Base-by-base conservation (phyloP, 164 flowering plant genomes). In the Warburgia ugandensis region DNA sequence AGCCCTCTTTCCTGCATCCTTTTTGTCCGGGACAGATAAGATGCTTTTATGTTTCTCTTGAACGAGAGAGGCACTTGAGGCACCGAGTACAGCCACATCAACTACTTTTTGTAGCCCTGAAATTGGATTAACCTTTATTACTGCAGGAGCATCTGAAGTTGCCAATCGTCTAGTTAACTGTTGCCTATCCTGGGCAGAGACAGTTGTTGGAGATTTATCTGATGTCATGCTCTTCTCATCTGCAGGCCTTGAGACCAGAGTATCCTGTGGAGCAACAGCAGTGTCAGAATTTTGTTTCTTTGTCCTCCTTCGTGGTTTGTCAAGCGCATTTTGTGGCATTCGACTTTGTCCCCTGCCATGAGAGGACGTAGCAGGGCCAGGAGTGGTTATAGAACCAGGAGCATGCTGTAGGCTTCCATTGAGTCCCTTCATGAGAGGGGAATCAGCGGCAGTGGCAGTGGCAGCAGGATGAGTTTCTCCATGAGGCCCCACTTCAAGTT, bases 261-360 rank as follows among this genome's bases (percentile, higher is more conserved):
- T 55, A 43, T 9, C 36, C 52, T 60, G 61, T 42, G 61, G 27
- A 37, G 30, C 50, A 50, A 43, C 41, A 12, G 63, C 31, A 11
- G 54, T 28, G 25, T 19, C 40, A 26, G 55, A 16, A 44, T 19
- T 64, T 37, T 67, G 80, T 45, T 75, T 82, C 63, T 61, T 84
- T 31, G 79, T 82, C 59, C 82, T 71, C 8, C 78, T 78, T n/a
- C 83, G 64, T n/a, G 83, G 70, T 35, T 70, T 52, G 54, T 70
- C 81, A 22, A 31, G 52, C 43, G n/a, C 83, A 65, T 68, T 56
- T 29, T 60, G 76, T 45, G 58, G 37, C 59, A 60, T 77, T 43
- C 72, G 63, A 38, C 67, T 67, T 43, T 60, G 86, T n/a, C 77
- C 73, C 61, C 48, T 67, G 47, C 55, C 70, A 67, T 63, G 86